Evolutionary conservation across 352 stramenopile genomes (phyloP), one percentile per base, ranked within the genome.

Genomic region (Globisporangium megalacanthum): DNA sequence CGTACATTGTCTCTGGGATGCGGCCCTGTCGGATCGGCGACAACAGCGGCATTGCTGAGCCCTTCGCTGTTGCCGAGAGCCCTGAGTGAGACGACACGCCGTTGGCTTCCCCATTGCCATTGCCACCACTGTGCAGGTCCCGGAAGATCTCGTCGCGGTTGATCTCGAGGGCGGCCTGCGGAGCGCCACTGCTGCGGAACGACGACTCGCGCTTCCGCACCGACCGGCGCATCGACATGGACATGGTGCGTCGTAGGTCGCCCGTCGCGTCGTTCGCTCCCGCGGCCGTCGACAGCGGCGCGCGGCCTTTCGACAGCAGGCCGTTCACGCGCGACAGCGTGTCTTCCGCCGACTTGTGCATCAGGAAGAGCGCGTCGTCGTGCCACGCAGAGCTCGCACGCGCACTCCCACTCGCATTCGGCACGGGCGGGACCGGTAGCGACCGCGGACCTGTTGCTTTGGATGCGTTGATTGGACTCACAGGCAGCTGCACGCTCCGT

Each of bases 71-170:
- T 13, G 4, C 42, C 6, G n/a, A 17, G 22, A 35, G 9, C 19
- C 25, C 25, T 29, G 25, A 29, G 25, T 22, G 25, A 11, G 19
- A 6, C 45, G 17, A 19, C n/a, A n/a, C 37, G 20, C 13, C 37
- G 7, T 33, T 15, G 29, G 4, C 22, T 33, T 19, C 17, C 4
- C 33, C 20, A 11, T 25, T 14, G 17, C 22, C 33, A 22, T 60
- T 52, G 22, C 54, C 48, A 15, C 5, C 33, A 15, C 5, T n/a
- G 6, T 14, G 45, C 49, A 84, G 11, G 4, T 62, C 50, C 19
- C 70, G 61, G 58, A 91, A 91, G 55, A 91, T 91, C 25, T 61
- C 72, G 62, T 91, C 77, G 15, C 68, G 76, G 33, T 91, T 83
- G 33, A 90, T 61, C 3, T 86, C 68, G n/a, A 75, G 58, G 20